Evolutionary conservation across 2,329 filamentous ascomycete species (phyloP).

Genomic region (Fusarium aywerte): DNA sequence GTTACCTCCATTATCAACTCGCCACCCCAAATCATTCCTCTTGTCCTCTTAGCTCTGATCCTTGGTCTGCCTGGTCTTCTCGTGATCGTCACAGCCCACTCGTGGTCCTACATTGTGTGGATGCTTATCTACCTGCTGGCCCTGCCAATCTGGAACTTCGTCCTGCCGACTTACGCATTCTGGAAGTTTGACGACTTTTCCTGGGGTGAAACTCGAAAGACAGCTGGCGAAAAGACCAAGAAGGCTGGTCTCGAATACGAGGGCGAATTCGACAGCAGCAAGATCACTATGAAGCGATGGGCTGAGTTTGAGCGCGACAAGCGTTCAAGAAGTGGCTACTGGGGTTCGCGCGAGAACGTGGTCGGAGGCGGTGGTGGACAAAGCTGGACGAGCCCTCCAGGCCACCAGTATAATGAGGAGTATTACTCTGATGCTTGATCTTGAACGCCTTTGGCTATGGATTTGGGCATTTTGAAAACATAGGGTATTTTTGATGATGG

Average conservation of each 20-base stretch:
- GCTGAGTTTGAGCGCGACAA: slow-evolving; percentile 87
- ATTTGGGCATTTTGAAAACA: slow-evolving; percentile 36
- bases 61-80: slow-evolving; percentile 92
- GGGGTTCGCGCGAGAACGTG: slow-evolving; percentile 64
- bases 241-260: slow-evolving; percentile 88
- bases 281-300: slow-evolving; percentile 99
- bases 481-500: slow-evolving; percentile 39
- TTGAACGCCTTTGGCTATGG: slow-evolving; percentile 26
- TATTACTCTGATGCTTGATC: slow-evolving; percentile 64
- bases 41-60: slow-evolving; percentile 89
- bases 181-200: slow-evolving; percentile 99
- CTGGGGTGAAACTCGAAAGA: slow-evolving; percentile 98
- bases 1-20: slow-evolving; percentile 83
- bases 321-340: slow-evolving; percentile 61
- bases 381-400: slow-evolving; percentile 57
- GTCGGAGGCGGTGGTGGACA: slow-evolving; percentile 51
- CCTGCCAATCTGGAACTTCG: slow-evolving; percentile 96
- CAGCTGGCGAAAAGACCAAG: slow-evolving; percentile 87
- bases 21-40: slow-evolving; percentile 86
- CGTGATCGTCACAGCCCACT: slow-evolving; percentile 93
- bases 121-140: slow-evolving; percentile 96
- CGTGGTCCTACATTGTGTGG: slow-evolving; percentile 91
- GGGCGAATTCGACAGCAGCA: slow-evolving; percentile 96
- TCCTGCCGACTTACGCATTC: slow-evolving; percentile 92
- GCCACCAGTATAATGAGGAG: slow-evolving; percentile 63